Percentiles rank a stretch among this genome's conserved stretches.
Conservation (phyloP, 257 asterid genomes). For the Scutellaria galericulata region DNA sequence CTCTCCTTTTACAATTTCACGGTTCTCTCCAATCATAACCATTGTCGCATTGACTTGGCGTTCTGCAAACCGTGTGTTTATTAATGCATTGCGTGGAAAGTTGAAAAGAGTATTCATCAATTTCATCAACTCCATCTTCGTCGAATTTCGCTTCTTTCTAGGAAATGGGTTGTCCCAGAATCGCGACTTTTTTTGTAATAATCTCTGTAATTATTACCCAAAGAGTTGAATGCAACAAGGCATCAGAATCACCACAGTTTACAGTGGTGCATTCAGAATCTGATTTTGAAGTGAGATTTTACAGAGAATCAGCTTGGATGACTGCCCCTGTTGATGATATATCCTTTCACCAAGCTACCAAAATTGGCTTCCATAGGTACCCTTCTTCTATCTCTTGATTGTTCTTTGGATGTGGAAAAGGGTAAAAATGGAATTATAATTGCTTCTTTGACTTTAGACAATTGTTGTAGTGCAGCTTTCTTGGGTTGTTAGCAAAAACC, state of each 20-base stretch:
- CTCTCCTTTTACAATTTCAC: background rate
- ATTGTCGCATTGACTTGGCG: background rate
- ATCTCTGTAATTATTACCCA: constrained; percentile 24
- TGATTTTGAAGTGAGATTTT: constrained; percentile 78
- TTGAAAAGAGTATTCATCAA: background rate
- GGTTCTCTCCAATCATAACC: background rate
- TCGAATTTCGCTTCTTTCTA: background rate
- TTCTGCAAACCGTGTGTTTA: background rate
- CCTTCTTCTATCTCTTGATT: constrained; percentile 11
- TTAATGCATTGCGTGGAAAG: background rate
- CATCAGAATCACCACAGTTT: constrained; percentile 71
- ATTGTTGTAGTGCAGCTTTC: no score
- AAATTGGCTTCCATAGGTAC: constrained; percentile 81
- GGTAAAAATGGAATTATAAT: background rate
- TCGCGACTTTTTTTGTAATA: constrained; percentile 22
- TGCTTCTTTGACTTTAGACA: background rate
- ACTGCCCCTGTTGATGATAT: constrained; percentile 58
- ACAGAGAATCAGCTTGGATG: constrained; percentile 79
- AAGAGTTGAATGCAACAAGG: constrained; percentile 40
- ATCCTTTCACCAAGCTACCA: constrained; percentile 75
- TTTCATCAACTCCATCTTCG: constrained; percentile 5
- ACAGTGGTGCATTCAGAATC: constrained; percentile 78
- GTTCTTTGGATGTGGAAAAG: background rate
- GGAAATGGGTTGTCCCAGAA: constrained; percentile 46
- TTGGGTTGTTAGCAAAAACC: background rate